These are phyloP conservation scores for Collybia nuda DNA, from an alignment of 768 basidiomycete species.

Conservation along the genomic window DNA sequence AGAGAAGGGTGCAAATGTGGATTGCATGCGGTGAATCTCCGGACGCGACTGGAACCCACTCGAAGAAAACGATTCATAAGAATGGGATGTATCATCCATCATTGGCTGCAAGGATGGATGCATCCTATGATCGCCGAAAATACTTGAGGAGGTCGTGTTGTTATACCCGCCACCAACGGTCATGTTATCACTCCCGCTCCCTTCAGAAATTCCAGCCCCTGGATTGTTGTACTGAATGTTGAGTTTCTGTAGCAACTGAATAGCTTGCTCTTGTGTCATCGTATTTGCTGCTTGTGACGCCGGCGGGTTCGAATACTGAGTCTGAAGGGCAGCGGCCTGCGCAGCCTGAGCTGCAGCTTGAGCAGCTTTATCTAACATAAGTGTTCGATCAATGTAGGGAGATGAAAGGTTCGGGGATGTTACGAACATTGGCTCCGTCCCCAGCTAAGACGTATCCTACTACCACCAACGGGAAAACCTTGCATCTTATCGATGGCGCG, in stretches of 20 bases:
- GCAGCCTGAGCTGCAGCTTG: conserved; percentile 86
- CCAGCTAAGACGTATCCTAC: conserved; percentile 90
- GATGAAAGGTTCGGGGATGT: background rate
- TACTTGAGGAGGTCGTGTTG: conserved; percentile 1
- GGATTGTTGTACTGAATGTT: conserved; percentile 30
- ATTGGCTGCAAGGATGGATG: conserved; percentile 17
- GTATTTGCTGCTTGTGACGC: conserved; percentile 23
- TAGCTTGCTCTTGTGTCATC: conserved; percentile 62
- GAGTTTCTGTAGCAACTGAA: conserved; percentile 61
- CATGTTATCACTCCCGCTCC: conserved; percentile 5
- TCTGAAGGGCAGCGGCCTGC: conserved; percentile 70
- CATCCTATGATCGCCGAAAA: conserved; percentile 14
- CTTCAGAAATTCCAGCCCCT: conserved; percentile 5
- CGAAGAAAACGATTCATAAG: conserved; percentile 18
- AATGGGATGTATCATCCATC: conserved; percentile 15
- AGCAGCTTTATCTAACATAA: conserved; percentile 74
- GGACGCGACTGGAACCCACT: conserved; percentile 24
- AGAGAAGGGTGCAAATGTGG: conserved; percentile 75
- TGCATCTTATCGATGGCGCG: conserved; percentile 96
- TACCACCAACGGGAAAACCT: conserved; percentile 92
- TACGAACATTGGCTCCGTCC: conserved; percentile 86
- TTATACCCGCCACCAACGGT: conserved; percentile 8
- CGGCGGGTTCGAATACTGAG: conserved; percentile 26
- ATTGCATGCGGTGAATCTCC: conserved; percentile 34
- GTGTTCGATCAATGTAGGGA: conserved; percentile 5